These are phyloP conservation scores for Melaleuca quinquenervia DNA, from an alignment of 345 rosid species.

Conservation along the genomic window DNA sequence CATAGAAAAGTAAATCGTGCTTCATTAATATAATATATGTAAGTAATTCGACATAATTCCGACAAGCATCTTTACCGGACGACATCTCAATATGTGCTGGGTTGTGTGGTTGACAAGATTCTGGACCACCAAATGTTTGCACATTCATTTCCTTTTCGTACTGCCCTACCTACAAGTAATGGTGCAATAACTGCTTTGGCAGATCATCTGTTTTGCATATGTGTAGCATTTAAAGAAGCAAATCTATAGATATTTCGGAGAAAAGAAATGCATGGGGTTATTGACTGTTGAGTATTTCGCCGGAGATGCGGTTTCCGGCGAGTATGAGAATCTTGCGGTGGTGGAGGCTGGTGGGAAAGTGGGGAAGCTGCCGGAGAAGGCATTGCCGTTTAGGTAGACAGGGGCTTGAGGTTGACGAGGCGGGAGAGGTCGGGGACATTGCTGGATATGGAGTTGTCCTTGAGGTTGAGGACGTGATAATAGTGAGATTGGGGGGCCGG, in stretches of 20 bases:
- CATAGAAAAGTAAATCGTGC: background rate
- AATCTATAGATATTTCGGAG: background rate
- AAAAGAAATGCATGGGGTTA: background rate
- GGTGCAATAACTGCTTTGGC: background rate
- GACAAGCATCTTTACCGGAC: background rate
- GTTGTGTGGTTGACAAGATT: background rate
- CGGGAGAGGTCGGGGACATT: slow-evolving; percentile 49
- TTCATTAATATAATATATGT: background rate
- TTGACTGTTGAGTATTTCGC: slow-evolving; percentile 24
- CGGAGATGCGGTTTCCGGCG: slow-evolving; percentile 41
- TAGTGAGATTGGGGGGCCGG: slow-evolving; percentile 66
- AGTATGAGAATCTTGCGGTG: slow-evolving; percentile 49
- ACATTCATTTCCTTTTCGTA: background rate
- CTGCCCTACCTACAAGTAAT: background rate
- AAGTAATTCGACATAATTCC: background rate
- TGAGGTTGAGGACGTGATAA: slow-evolving; percentile 70
- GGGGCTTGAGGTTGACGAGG: slow-evolving; percentile 63
- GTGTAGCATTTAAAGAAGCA: background rate
- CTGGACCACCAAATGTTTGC: background rate
- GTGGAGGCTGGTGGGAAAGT: slow-evolving; percentile 37
- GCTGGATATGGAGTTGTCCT: slow-evolving; percentile 68
- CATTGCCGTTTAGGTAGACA: slow-evolving; percentile 47
- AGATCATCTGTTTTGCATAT: background rate
- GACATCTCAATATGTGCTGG: no score
- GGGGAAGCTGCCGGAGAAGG: slow-evolving; percentile 63